Percentiles rank a stretch among this genome's conserved stretches.
Conservation (phyloP, 768 basidiomycete species). For the Psilocybe tampanensis region DNA sequence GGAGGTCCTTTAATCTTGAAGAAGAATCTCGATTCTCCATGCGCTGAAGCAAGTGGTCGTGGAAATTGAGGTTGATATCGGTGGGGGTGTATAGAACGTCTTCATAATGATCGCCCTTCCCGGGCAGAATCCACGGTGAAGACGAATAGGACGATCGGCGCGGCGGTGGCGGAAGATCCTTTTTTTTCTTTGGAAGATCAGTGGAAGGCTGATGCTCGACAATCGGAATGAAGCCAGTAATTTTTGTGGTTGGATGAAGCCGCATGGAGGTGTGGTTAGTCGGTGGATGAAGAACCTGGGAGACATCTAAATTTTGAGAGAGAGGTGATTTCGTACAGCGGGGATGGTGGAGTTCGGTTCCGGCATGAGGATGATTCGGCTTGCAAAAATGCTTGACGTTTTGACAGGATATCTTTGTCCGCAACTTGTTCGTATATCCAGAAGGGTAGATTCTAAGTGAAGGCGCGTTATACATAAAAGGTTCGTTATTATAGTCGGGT, state of each 20-base stretch:
- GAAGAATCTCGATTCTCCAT: constrained; percentile 40
- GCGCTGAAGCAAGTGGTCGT: constrained; percentile 41
- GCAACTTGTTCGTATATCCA: constrained; percentile 6
- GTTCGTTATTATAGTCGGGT: constrained; percentile 29
- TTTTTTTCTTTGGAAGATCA: constrained; percentile 16
- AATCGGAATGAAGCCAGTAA: constrained; percentile 38
- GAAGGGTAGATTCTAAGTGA: constrained; percentile 18
- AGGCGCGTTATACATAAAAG: constrained; percentile 44
- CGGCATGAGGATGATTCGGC: constrained; percentile 1
- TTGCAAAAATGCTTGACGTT: constrained; percentile 12
- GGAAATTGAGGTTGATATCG: constrained; percentile 39
- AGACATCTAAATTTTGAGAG: neutral
- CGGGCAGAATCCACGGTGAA: constrained; percentile 39
- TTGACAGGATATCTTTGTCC: constrained; percentile 12
- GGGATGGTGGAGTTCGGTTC: constrained; percentile 4
- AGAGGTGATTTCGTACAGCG: neutral
- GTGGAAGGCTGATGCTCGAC: constrained; percentile 26
- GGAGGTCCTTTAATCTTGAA: constrained; percentile 26
- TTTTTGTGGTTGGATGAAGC: constrained; percentile 30
- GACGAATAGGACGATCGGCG: constrained; percentile 36
- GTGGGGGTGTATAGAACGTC: constrained; percentile 35
- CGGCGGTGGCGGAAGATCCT: constrained; percentile 35
- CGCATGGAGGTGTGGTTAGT: neutral
- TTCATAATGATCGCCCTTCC: constrained; percentile 30
- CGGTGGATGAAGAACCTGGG: neutral